phyloP scores from a whole-genome alignment of 1,284 basidiomycete genomes.

The Lignosus rhinocerotis region DNA sequence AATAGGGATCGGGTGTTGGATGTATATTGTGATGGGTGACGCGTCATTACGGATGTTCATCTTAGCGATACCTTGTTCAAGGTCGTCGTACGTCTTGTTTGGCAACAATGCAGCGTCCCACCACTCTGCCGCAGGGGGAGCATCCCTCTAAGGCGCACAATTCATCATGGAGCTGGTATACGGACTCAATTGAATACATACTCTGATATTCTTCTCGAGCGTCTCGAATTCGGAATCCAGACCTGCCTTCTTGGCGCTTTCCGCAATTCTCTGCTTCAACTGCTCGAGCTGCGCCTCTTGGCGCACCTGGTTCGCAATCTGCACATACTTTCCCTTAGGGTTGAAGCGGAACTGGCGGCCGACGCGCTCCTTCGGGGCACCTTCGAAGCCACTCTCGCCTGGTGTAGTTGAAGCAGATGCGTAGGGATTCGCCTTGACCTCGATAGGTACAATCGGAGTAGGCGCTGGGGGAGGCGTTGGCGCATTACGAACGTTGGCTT shows the following conservation, averaged over 20 bases:
- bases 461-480: slow-evolving; percentile 65
- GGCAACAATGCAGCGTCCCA: slow-evolving; percentile 94
- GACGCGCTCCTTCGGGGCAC: slow-evolving; percentile 67
- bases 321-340: slow-evolving; percentile 88
- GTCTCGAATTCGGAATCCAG: slow-evolving; percentile 90
- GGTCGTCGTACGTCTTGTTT: slow-evolving; percentile 76
- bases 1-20: slow-evolving; percentile 98
- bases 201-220: slow-evolving; percentile 85
- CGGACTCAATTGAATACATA: slow-evolving; percentile 33
- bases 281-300: slow-evolving; percentile 88
- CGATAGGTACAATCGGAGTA: slow-evolving; percentile 41
- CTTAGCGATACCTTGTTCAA: slow-evolving; percentile 54
- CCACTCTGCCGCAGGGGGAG: slow-evolving; percentile 93
- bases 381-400: slow-evolving; percentile 67
- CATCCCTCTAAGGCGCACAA: slow-evolving; percentile 54
- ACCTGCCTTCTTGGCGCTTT: slow-evolving; percentile 90
- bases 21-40: slow-evolving; percentile 86
- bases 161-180: not conserved
- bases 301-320: slow-evolving; percentile 81
- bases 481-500: slow-evolving; percentile 76
- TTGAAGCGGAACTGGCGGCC: slow-evolving; percentile 83
- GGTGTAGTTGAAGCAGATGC: slow-evolving; percentile 48
- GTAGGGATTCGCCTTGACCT: slow-evolving; percentile 72
- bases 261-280: slow-evolving; percentile 90
- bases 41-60: slow-evolving; percentile 66